A percentile compares a stretch with the other conserved stretches of the same genome.
Evolutionary conservation across 108 stramenopile genomes (phyloP).

Genomic region (Mayamaea pseudoterrestris): DNA sequence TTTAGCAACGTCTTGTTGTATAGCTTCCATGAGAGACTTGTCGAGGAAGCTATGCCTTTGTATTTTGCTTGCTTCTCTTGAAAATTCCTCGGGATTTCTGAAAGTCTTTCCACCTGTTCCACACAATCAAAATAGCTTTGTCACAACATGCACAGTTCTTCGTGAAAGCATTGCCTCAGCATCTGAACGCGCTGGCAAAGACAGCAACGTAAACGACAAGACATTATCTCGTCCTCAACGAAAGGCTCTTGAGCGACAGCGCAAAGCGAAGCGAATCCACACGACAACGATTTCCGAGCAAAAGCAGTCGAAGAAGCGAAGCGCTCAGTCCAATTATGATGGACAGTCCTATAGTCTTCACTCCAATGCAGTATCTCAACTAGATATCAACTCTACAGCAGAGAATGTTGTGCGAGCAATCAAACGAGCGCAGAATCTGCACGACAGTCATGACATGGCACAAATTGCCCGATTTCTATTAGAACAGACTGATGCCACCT

Average conservation of each 20-base stretch:
- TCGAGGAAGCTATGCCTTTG: too few species aligned
- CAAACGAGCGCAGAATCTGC: conserved; percentile 65
- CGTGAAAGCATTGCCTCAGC: too few species aligned
- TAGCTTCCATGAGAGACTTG: too few species aligned
- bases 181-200: too few species aligned
- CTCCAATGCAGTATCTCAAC: conserved; percentile 30
- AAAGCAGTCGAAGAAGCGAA: conserved; percentile 2
- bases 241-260: conserved; percentile 41
- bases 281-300: neutral
- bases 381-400: conserved; percentile 33
- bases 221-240: conserved; percentile 36
- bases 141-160: too few species aligned
- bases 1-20: too few species aligned
- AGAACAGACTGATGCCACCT: conserved; percentile 42
- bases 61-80: too few species aligned
- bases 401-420: conserved; percentile 64
- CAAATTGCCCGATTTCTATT: conserved; percentile 63
- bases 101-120: too few species aligned
- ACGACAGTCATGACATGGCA: conserved; percentile 51
- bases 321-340: neutral
- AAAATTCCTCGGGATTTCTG: too few species aligned
- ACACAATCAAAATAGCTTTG: too few species aligned
- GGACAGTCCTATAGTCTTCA: conserved; percentile 18
- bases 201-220: conserved; percentile 1
- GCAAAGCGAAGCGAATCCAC: conserved; percentile 10